A percentile compares a stretch with the other conserved stretches of the same genome.
Evolutionary conservation across 192 early-diverging fungal genomes (phyloP).

Genomic region (Rhizophagus clarus): DNA sequence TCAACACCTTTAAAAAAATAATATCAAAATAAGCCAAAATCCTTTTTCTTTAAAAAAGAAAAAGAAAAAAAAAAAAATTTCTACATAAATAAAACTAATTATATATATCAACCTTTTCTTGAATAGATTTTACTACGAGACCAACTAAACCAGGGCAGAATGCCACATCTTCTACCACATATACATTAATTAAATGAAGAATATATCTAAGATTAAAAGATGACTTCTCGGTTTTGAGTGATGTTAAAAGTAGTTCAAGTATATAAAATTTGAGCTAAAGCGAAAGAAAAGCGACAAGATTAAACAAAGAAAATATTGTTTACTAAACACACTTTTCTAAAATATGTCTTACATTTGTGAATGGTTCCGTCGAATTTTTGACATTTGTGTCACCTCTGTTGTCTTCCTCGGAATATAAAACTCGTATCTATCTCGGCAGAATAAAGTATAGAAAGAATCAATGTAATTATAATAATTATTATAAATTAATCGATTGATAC

Average conservation of each 20-base stretch:
- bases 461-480: neutral
- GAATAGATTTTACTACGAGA: slow-evolving; percentile 68
- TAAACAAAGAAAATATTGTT: neutral
- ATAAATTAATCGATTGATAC: neutral
- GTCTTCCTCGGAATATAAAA: slow-evolving; percentile 44
- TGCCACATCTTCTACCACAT: slow-evolving; percentile 73
- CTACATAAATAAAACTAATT: too few species aligned
- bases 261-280: slow-evolving; percentile 68
- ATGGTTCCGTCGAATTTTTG: slow-evolving; percentile 38
- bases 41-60: neutral
- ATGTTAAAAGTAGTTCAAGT: slow-evolving; percentile 65
- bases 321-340: neutral
- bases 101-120: slow-evolving; percentile 65
- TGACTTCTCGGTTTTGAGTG: slow-evolving; percentile 63
- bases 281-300: slow-evolving; percentile 2
- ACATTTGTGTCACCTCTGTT: slow-evolving; percentile 30
- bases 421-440: slow-evolving; percentile 38
- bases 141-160: slow-evolving; percentile 73
- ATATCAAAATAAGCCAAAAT: neutral
- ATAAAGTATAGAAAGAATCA: neutral
- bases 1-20: slow-evolving; percentile 49
- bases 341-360: slow-evolving; percentile 37
- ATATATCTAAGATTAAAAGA: slow-evolving; percentile 67
- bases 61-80: neutral
- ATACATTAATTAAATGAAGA: slow-evolving; percentile 69